Evolutionary conservation across 345 rosid species (phyloP).

Genomic region (Eucalyptus guilfoylei): DNA sequence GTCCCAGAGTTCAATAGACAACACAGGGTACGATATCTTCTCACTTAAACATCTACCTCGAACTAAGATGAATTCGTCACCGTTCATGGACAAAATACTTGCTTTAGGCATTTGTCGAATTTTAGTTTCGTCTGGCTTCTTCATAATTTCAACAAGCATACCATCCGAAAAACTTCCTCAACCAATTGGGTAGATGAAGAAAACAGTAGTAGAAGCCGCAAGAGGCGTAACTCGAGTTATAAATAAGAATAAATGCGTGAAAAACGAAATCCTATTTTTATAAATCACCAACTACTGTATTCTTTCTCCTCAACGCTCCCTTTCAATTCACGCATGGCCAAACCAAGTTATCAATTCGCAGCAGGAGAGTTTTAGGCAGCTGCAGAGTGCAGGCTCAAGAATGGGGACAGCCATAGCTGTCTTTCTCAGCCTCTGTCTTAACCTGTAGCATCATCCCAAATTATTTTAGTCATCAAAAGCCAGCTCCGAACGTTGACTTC

Average conservation of each 20-base stretch:
- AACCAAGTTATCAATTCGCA: neutral
- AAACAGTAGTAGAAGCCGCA: neutral
- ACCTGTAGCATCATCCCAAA: neutral
- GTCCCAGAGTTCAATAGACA: neutral
- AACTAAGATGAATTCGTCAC: neutral
- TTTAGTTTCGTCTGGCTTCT: neutral
- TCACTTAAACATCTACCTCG: neutral
- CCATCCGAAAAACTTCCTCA: neutral
- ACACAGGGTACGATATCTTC: rapidly evolving
- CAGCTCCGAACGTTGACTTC: neutral
- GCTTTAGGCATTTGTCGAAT: neutral
- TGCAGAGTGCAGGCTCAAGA: neutral
- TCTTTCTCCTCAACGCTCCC: neutral
- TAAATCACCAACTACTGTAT: neutral
- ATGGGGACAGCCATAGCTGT: neutral
- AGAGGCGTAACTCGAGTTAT: neutral
- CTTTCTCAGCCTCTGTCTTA: neutral
- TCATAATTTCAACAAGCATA: neutral
- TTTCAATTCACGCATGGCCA: neutral
- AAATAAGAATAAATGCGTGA: neutral
- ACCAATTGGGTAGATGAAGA: neutral
- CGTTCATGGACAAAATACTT: neutral
- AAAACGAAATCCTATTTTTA: rapidly evolving
- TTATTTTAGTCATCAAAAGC: neutral
- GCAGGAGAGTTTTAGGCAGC: neutral